Evolutionary conservation across 148 eudicot genomes (phyloP).

Genomic region (Hydrangea macrophylla): DNA sequence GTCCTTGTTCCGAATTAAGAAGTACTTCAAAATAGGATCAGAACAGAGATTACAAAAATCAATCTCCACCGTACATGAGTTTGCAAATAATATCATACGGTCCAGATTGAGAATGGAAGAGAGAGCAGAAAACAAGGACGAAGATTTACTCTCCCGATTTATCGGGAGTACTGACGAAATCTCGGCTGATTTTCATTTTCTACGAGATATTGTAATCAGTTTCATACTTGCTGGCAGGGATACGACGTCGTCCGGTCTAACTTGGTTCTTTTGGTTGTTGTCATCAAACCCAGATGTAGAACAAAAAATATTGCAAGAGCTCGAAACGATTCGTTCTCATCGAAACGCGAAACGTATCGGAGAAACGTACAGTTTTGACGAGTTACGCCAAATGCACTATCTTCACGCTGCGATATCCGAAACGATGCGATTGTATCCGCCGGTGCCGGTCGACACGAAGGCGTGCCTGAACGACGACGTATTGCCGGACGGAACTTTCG

Average conservation of each 20-base stretch:
- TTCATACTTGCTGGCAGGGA: slow-evolving; percentile 68
- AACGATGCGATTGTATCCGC: slow-evolving; percentile 57
- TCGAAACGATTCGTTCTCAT: slow-evolving; percentile 31
- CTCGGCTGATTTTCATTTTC: slow-evolving; percentile 34
- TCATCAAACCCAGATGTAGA: slow-evolving; percentile 29
- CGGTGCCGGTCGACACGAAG: slow-evolving; percentile 59
- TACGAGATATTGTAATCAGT: slow-evolving; percentile 65
- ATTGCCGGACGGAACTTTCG: slow-evolving; percentile 51
- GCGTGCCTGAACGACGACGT: slow-evolving; percentile 39
- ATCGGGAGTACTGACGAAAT: slow-evolving; percentile 25
- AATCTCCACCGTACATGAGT: slow-evolving; percentile 49
- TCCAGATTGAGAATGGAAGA: slow-evolving; percentile 51
- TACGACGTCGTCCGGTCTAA: slow-evolving; percentile 55
- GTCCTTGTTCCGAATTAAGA: slow-evolving; percentile 33
- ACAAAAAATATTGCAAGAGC: slow-evolving; percentile 39
- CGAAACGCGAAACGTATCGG: no score
- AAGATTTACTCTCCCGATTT: slow-evolving; percentile 62
- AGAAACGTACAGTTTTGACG: background rate
- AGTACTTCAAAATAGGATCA: slow-evolving; percentile 43
- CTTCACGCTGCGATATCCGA: slow-evolving; percentile 63
- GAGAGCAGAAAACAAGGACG: slow-evolving; percentile 22
- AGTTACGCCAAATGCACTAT: slow-evolving; percentile 30
- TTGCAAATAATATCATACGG: slow-evolving; percentile 52
- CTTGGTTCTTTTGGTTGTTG: slow-evolving; percentile 70
- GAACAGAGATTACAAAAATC: slow-evolving; percentile 46